These are phyloP conservation scores for Trichoderma asperelloides DNA, from an alignment of 495 filamentous ascomycete species.

Conservation along the genomic window DNA sequence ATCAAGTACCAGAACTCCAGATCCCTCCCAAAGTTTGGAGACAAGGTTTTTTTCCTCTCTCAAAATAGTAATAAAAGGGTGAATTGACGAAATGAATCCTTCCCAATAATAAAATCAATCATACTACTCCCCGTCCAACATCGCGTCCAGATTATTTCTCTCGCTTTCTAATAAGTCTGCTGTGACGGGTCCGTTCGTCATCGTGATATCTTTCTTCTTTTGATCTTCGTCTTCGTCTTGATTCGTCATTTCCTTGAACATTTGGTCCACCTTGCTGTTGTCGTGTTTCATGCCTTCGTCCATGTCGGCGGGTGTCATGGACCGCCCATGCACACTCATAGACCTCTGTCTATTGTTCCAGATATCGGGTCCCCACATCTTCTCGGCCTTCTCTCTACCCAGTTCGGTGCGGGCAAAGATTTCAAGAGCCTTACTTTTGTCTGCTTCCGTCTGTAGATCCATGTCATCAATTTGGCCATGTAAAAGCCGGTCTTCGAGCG, in stretches of 20 bases:
- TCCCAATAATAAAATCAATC: neutral
- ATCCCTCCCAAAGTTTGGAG: neutral
- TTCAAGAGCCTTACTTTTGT: slow-evolving; percentile 28
- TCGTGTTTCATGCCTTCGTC: slow-evolving; percentile 28
- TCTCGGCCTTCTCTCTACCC: slow-evolving; percentile 30
- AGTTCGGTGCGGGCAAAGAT: slow-evolving; percentile 30
- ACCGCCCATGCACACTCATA: slow-evolving; percentile 18
- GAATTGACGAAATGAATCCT: neutral
- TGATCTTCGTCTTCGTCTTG: slow-evolving; percentile 39
- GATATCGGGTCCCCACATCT: slow-evolving; percentile 28
- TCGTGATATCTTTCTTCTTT: slow-evolving; percentile 21
- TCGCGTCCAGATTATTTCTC: slow-evolving; percentile 25
- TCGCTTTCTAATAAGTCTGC: slow-evolving; percentile 29
- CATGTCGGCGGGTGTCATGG: slow-evolving; percentile 15
- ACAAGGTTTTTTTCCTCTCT: neutral
- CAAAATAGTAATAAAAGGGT: neutral
- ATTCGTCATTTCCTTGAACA: slow-evolving; percentile 45
- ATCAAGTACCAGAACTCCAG: neutral
- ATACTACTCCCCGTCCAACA: slow-evolving; percentile 14
- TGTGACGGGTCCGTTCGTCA: slow-evolving; percentile 20
- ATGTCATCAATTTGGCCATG: slow-evolving; percentile 26
- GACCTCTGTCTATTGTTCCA: slow-evolving; percentile 17
- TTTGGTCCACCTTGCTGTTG: slow-evolving; percentile 38
- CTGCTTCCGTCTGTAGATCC: slow-evolving; percentile 21
- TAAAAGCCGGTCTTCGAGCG: slow-evolving; percentile 34